Base-by-base conservation (phyloP, 2,329 filamentous ascomycete species). In the Trichoderma arundinaceum region DNA sequence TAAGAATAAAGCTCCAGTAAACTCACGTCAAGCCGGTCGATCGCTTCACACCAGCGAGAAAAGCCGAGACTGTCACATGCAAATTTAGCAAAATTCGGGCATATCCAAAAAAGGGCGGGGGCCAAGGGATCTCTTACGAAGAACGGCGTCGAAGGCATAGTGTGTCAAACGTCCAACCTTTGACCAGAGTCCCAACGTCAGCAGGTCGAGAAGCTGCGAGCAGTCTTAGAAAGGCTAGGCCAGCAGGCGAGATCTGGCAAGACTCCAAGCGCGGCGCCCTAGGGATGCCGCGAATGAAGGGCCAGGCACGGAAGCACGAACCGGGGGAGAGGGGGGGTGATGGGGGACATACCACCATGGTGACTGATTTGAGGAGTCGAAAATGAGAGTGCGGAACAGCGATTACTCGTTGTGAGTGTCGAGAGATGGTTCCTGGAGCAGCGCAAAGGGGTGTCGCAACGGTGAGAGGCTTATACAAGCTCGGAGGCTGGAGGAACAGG, bases 21-120 rank as follows among this genome's bases (percentile, higher is more conserved):
- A 90, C 92, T 87, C 91, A 99, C 95, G 94, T 97, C 81, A 99
- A 85, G 75, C 95, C 95, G 68, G 95, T 98, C 70, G 94, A 97
- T 73, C 95, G 92, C 83, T 96, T 96, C 84, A 99, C 94, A 74
- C 95, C 95, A 44, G 95, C 95, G 71, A 99, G 89, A 78, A 98
- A 94, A 69, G 95, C 92, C 74, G 95, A 99, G 78, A 99, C 92
- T 96, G 67, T 28, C 54, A 22, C 60, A 57, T 46, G 64, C 48
- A 65, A 46, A 49, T 35, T 65, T 54, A 62, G 43, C 56, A 49
- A 51, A 5, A 13, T 7, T 9, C 15, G 22, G 28, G 7, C 33
- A 61, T 35, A 19, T 15, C 1, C n/a, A 22, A 62, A 38, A n/a
- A 54, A 35, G 48, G 19, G 15, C 17, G 10, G 53, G 53, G 53